These are phyloP conservation scores for Panicum hallii DNA, from an alignment of 202 grass and related monocot species.

Conservation along the genomic window DNA sequence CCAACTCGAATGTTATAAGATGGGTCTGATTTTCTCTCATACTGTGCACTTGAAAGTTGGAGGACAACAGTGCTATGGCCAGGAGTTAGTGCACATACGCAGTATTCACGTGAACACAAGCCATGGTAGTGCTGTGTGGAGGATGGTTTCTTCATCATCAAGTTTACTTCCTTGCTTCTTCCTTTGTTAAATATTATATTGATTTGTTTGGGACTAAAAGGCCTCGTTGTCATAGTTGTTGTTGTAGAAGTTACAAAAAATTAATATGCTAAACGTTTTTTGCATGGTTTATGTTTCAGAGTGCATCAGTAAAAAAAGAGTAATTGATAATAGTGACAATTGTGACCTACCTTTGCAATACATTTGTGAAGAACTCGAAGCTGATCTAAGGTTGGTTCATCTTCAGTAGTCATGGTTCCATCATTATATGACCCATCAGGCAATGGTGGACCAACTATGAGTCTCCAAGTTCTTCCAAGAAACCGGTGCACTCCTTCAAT, in stretches of 20 bases:
- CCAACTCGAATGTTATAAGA: not conserved
- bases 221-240: not conserved
- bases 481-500: slow-evolving; percentile 97
- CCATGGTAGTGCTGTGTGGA: not conserved
- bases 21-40: not conserved
- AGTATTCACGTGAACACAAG: not conserved
- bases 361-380: slow-evolving; percentile 90
- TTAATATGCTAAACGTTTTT: not conserved
- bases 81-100: not conserved
- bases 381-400: slow-evolving; percentile 77
- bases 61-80: not conserved
- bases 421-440: slow-evolving; percentile 77
- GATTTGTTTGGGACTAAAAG: not conserved
- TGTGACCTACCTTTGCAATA: slow-evolving; percentile 76
- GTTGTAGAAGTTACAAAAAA: not conserved
- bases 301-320: not conserved
- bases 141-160: not conserved
- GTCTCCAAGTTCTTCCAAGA: slow-evolving; percentile 91
- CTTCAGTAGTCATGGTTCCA: slow-evolving; percentile 59
- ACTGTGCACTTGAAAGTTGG: slow-evolving; percentile 18
- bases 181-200: not conserved
- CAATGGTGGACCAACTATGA: slow-evolving; percentile 76
- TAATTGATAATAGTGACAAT: slow-evolving; percentile 6
- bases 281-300: slow-evolving; percentile 24
- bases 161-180: slow-evolving; percentile 1